Evolutionary conservation across 2,329 filamentous ascomycete species (phyloP).

Genomic region (Fusarium sp.): DNA sequence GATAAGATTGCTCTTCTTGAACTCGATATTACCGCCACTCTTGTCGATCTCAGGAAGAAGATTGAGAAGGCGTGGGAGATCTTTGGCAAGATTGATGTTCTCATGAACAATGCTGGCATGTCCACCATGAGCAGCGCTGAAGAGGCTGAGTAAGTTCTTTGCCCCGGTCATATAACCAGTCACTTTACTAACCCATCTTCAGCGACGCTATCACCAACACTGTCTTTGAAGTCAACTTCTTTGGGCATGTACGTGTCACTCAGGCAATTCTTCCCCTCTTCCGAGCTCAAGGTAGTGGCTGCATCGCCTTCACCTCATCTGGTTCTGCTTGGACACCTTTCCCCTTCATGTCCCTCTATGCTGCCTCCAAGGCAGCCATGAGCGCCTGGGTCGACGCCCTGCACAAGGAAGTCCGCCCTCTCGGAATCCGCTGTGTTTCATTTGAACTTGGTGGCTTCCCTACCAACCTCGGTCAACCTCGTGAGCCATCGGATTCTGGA

Average conservation of each 20-base stretch:
- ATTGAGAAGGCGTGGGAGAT: not conserved
- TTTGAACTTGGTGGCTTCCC: not conserved
- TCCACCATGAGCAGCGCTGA: not conserved
- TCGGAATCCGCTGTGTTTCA: not conserved
- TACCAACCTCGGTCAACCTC: not conserved
- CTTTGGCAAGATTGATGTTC: not conserved
- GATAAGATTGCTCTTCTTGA: not conserved
- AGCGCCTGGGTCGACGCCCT: not conserved
- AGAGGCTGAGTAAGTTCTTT: not conserved
- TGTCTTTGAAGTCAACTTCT: not conserved
- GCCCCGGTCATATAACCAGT: not conserved
- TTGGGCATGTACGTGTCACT: not conserved
- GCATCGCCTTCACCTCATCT: not conserved
- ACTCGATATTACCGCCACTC: not conserved
- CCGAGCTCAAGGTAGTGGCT: not conserved
- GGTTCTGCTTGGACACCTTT: not conserved
- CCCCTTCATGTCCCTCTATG: not conserved
- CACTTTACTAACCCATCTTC: not conserved
- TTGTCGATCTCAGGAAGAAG: not conserved
- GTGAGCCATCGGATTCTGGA: not conserved
- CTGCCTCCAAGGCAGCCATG: not conserved
- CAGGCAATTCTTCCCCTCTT: not conserved
- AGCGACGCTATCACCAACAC: not conserved
- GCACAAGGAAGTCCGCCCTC: not conserved
- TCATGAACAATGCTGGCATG: slow-evolving; percentile 1